Base-by-base conservation (phyloP, 1,284 basidiomycete genomes). In the Trametes pubescens region DNA sequence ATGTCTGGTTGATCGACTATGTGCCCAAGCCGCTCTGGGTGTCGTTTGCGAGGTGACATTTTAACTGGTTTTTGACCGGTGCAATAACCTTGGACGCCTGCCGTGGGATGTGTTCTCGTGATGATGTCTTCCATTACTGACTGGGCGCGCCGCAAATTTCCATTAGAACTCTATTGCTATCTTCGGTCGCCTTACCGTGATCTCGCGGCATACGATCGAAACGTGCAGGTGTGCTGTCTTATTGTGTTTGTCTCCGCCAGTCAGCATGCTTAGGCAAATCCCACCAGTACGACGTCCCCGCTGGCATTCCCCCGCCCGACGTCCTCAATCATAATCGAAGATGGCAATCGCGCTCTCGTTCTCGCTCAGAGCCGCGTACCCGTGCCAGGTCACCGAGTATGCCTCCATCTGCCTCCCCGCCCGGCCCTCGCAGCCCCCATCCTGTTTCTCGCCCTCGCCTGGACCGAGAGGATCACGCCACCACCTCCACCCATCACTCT, bases 101-200 rank as follows among this genome's bases (percentile, higher is more conserved):
- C 51, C 48, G 37, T 51, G 8, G 18, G n/a, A 26, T 8, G 18
- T 56, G 54, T 47, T 40, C 60, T 37, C 54, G 54, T 57, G 60
- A 51, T 26, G 14, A 11, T 26, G 37, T 14, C 40, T 57, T 62
- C 54, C 60, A 61, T 61, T 55, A 11, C 59, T 61, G 48, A 59
- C 61, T 51, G 14, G 64, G 57, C 51, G 59, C 59, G 58, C 64
- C 57, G 46, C 37, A 52, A 58, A 49, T 51, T 64, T 64, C 66
- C 18, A 26, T 57, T 69, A 94, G 94, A 96, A 78, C 83, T 96
- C 22, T 95, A 95, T 75, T 87, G 84, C 43, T 96, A 92, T 75
- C 80, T 96, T 29, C 85, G 95, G 55, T 95, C 93, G 10, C 94
- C 94, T 2, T 95, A 88, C 75, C 87, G 87, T 68, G 92, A 93